Evolutionary conservation across 352 stramenopile genomes (phyloP), one percentile per base, ranked within the genome.

Genomic region (Phytophthora quininea): DNA sequence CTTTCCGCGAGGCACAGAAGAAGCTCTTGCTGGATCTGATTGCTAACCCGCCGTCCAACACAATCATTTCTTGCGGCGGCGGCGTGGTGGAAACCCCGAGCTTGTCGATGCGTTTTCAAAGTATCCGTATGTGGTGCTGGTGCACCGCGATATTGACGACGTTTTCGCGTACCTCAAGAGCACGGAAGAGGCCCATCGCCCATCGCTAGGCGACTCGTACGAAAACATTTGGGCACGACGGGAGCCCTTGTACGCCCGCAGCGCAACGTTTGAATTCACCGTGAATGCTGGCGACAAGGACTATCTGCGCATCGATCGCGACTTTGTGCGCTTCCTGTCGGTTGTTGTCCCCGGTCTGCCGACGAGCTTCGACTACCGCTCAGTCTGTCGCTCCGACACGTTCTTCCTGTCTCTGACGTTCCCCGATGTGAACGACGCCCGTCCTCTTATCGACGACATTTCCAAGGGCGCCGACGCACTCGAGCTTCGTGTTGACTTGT

Each of bases 401-500:
- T 95, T 93, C 61, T 95, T 95, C 71, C 50, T 95, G 42, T 92
- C 84, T 37, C 71, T 93, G 43, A 95, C 87, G 42, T 93, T 91
- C 63, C 67, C 76, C 12, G 79, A 93, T 31, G 63, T 91, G 46
- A 69, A 70, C 31, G 82, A 81, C 19, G 77, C 84, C 37, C 71
- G 75, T 1, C 47, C 70, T 29, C 64, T 89, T 49, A 75, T 93
- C 24, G 58, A 58, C 11, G 65, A 88, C 31, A 87, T 93, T 53
- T 77, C 76, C 2, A 62, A 74, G 48, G 96, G 97, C 62, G 93
- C 97, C 4, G 94, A 99, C 86, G 96, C 95, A 3, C 88, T 99
- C 47, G 97, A 99, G 77, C 89, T 99, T 58, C 93, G 97, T 47
- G 94, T 98, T 9, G 97, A 99, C 80, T 74, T 98, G 64, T 77